Conservation (phyloP, 768 basidiomycete species). For the Suillus fuscotomentosus region DNA sequence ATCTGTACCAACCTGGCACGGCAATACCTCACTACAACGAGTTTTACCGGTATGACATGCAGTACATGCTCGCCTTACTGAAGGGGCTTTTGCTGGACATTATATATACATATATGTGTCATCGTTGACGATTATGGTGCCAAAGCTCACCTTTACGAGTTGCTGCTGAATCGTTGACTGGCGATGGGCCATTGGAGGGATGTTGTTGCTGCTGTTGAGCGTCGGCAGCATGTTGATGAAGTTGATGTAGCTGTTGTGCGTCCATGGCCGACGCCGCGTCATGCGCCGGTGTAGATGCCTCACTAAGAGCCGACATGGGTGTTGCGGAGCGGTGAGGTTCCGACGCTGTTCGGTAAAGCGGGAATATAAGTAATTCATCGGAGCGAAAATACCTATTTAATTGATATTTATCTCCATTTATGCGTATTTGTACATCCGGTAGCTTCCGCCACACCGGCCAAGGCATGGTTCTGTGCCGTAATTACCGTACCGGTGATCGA, state of each 20-base stretch:
- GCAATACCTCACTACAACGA: conserved; percentile 76
- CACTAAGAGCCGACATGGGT: conserved; percentile 75
- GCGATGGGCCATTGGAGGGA: conserved; percentile 27
- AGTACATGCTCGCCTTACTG: conserved; percentile 76
- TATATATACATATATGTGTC: conserved; percentile 8
- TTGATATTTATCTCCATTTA: conserved; percentile 21
- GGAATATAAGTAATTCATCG: conserved; percentile 27
- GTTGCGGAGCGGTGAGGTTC: conserved; percentile 40
- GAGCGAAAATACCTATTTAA: conserved; percentile 25
- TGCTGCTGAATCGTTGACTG: conserved; percentile 31
- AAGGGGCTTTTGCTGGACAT: conserved; percentile 70
- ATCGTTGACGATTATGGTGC: conserved; percentile 9
- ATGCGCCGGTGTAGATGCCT: conserved; percentile 68
- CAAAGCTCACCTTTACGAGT: conserved; percentile 60
- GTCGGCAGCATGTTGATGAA: conserved; percentile 34
- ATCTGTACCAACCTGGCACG: conserved; percentile 61
- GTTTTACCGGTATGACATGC: conserved; percentile 85
- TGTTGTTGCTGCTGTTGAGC: conserved; percentile 29
- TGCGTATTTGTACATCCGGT: conserved; percentile 23
- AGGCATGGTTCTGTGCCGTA: conserved; percentile 4
- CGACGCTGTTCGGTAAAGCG: conserved; percentile 26
- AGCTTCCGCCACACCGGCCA: conserved; percentile 12
- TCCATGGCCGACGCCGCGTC: conserved; percentile 61
- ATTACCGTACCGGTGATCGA: conserved; percentile 18
- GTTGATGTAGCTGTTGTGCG: conserved; percentile 49